Conservation (phyloP, 1,284 basidiomycete genomes). For the Trichosporon sp. region DNA sequence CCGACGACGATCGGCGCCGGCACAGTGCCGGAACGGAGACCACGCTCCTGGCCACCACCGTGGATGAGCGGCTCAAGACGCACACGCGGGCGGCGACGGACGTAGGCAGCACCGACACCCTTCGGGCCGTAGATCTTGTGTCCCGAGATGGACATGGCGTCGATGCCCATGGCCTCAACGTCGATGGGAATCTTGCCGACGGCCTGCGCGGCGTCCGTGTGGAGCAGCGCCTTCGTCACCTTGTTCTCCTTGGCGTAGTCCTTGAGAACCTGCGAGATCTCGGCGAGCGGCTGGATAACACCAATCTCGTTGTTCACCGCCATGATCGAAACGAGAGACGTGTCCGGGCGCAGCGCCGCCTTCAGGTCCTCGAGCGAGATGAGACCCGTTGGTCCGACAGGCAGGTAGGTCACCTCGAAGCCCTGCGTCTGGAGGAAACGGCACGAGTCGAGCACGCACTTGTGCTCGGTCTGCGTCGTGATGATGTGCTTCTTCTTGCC, state of each 20-base stretch:
- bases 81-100: conserved; percentile 86
- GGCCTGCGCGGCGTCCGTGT: conserved; percentile 97
- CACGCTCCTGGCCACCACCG: conserved; percentile 97
- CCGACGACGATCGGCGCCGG: conserved; percentile 87
- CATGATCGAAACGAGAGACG: conserved; percentile 92
- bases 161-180: conserved; percentile 93
- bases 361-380: conserved; percentile 72
- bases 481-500: conserved; percentile 86
- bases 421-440: conserved; percentile 92
- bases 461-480: conserved; percentile 94
- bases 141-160: conserved; percentile 92
- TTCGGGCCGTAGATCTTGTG: conserved; percentile 99
- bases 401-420: conserved; percentile 95
- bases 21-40: conserved; percentile 88
- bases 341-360: conserved; percentile 76
- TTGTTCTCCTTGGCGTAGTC: conserved; percentile 52
- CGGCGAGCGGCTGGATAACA: conserved; percentile 93
- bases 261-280: conserved; percentile 78
- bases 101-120: conserved; percentile 91
- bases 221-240: conserved; percentile 87
- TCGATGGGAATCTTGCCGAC: conserved; percentile 85
- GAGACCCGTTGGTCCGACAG: conserved; percentile 82
- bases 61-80: conserved; percentile 91
- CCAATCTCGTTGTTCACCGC: conserved; percentile 99
- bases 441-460: conserved; percentile 98